Evolutionary conservation across 1,284 basidiomycete species (phyloP).

Genomic region (Ustilago tritici): DNA sequence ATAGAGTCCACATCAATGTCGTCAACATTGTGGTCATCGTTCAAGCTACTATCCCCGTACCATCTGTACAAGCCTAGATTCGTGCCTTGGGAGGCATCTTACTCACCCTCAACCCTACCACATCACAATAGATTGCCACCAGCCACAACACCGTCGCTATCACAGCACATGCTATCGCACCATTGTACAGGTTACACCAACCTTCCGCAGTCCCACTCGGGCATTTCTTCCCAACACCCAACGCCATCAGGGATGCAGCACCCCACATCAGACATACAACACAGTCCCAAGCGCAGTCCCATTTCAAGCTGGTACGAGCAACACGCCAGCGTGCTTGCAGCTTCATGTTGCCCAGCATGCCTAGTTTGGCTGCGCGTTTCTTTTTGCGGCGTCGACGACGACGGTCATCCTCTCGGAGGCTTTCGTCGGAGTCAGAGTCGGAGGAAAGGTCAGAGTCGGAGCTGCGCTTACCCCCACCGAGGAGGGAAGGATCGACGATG

Average conservation of each 20-base stretch:
- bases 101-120: constrained; percentile 35
- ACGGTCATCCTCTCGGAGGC: constrained; percentile 28
- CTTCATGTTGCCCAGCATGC: constrained; percentile 50
- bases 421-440: constrained; percentile 29
- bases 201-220: constrained; percentile 39
- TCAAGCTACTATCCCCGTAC: background rate
- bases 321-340: constrained; percentile 47
- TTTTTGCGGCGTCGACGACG: constrained; percentile 35
- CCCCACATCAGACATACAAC: constrained; percentile 52
- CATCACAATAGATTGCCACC: constrained; percentile 49
- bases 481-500: constrained; percentile 55
- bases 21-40: constrained; percentile 3
- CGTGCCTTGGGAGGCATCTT: constrained; percentile 36
- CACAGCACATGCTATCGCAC: constrained; percentile 52
- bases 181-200: constrained; percentile 60
- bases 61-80: constrained; percentile 4
- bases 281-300: constrained; percentile 50
- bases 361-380: constrained; percentile 29
- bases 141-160: constrained; percentile 30
- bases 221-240: constrained; percentile 51
- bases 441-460: constrained; percentile 12
- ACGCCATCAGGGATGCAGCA: constrained; percentile 41
- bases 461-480: constrained; percentile 22
- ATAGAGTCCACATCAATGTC: background rate
- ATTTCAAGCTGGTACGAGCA: constrained; percentile 47